Evolutionary conservation across 148 eudicot genomes (phyloP).

Genomic region (Cornus florida): DNA sequence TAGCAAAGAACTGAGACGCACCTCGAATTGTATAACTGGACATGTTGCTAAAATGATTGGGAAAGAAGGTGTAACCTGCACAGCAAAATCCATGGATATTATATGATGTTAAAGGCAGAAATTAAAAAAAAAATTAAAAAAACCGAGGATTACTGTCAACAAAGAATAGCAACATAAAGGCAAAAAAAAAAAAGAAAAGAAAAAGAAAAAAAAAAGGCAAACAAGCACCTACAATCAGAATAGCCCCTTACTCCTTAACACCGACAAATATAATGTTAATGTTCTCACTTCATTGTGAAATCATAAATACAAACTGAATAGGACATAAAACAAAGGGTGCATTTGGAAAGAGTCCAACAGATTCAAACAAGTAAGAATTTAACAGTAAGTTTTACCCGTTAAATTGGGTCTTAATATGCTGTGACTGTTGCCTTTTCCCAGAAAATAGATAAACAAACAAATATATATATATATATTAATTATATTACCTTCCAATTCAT

Average conservation of each 20-base stretch:
- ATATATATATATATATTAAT: too few species aligned
- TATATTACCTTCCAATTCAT: too few species aligned
- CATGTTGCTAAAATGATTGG: constrained; percentile 67
- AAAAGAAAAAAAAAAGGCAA: not conserved
- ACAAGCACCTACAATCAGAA: not conserved
- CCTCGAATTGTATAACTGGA: constrained; percentile 89
- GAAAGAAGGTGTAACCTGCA: constrained; percentile 94
- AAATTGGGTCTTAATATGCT: not conserved
- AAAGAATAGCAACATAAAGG: not conserved
- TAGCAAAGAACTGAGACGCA: constrained; percentile 27
- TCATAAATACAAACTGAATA: not conserved
- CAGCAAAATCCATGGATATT: constrained; percentile 5
- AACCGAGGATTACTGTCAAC: not conserved
- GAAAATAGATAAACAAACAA: too few species aligned
- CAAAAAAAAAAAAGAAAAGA: not conserved
- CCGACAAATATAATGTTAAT: not conserved
- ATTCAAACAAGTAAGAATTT: not conserved
- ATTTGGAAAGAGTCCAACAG: not conserved
- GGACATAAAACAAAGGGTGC: not conserved
- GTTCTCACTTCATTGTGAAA: not conserved
- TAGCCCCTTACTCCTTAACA: not conserved
- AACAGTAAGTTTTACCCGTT: not conserved
- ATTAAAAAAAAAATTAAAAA: not conserved
- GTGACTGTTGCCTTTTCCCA: too few species aligned
- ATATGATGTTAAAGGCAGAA: constrained; percentile 5